Conservation (phyloP, 768 basidiomycete species). For the Leccinum broughii region DNA sequence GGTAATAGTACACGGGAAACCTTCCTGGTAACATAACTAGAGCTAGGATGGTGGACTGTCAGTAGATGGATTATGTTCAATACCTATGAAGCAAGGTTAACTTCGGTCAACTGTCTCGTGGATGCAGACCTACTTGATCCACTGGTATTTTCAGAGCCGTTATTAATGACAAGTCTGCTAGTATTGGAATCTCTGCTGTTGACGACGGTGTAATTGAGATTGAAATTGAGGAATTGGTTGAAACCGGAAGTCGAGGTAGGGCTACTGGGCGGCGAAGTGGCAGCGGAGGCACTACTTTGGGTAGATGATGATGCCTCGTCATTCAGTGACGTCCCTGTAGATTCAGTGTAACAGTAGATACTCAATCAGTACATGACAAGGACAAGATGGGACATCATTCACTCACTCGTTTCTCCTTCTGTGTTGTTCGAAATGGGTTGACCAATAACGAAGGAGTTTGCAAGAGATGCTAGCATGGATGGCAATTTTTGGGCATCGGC, state of each 20-base stretch:
- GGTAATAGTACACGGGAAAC: background rate
- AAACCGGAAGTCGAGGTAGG: background rate
- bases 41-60: background rate
- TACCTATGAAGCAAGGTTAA: background rate
- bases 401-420: conserved; percentile 4
- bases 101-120: background rate
- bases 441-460: background rate
- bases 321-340: background rate
- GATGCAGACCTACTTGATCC: no score
- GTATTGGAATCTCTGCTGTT: no score
- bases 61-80: background rate
- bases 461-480: background rate
- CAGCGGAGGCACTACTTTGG: background rate
- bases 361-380: background rate
- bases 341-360: background rate
- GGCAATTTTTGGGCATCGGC: background rate
- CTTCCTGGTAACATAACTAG: background rate
- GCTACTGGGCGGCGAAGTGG: conserved; percentile 3
- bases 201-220: no score
- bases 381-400: no score
- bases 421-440: background rate
- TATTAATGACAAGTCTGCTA: no score
- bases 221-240: no score
- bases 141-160: no score
- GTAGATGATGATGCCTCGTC: background rate